Evolutionary conservation across 768 basidiomycete species (phyloP).

Genomic region (Mrakia frigida): DNA sequence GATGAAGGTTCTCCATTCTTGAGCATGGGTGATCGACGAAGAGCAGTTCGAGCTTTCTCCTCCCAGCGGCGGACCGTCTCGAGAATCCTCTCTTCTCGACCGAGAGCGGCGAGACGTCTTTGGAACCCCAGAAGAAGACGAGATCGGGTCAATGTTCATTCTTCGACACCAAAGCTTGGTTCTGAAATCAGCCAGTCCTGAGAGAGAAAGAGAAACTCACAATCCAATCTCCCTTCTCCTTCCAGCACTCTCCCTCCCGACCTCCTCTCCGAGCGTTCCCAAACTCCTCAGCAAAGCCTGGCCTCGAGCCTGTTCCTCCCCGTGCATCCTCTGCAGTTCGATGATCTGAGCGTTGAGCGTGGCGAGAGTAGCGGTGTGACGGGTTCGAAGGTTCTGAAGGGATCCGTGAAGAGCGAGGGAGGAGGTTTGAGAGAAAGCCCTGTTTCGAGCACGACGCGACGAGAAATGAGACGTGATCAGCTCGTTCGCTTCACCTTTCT

Average conservation of each 20-base stretch:
- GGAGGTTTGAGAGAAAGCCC: constrained; percentile 77
- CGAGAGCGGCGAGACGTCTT: constrained; percentile 27
- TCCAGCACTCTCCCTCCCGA: constrained; percentile 66
- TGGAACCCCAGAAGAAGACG: background rate
- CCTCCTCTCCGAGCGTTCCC: constrained; percentile 65
- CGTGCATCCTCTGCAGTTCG: constrained; percentile 49
- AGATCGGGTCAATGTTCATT: background rate
- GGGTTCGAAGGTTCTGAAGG: constrained; percentile 55
- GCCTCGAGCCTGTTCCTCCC: constrained; percentile 48
- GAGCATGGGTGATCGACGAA: background rate
- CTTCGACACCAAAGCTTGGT: background rate
- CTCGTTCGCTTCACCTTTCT: background rate
- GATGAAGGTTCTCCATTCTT: background rate
- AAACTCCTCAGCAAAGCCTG: constrained; percentile 57
- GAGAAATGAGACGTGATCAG: background rate
- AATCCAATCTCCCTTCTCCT: constrained; percentile 65
- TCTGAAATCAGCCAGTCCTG: too few relatives aligned
- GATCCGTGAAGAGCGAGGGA: constrained; percentile 62
- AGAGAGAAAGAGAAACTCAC: constrained; percentile 49
- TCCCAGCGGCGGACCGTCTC: constrained; percentile 26
- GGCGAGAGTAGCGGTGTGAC: constrained; percentile 59
- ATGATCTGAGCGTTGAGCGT: constrained; percentile 56
- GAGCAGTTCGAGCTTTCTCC: constrained; percentile 7
- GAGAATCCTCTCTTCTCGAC: constrained; percentile 29
- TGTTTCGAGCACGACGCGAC: constrained; percentile 38